Percentiles rank a stretch among this genome's conserved stretches.
phyloP scores from a whole-genome alignment of 1,284 basidiomycete genomes.

The Thecaphora thlaspeos region DNA sequence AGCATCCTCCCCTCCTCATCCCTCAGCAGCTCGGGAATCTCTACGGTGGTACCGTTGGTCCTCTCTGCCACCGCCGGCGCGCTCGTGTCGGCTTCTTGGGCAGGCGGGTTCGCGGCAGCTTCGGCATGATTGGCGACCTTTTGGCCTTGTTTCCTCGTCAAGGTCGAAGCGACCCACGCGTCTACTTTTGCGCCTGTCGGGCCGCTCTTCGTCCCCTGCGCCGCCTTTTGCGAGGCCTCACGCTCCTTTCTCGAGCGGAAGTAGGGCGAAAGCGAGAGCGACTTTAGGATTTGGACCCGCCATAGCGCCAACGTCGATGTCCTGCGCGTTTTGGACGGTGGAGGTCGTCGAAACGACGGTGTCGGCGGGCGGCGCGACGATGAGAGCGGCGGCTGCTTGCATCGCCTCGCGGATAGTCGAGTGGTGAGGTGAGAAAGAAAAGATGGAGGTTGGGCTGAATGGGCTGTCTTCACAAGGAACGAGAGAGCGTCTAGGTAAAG shows the following conservation, averaged over 20 bases:
- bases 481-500: too few species aligned
- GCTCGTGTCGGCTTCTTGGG: not conserved
- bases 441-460: too few species aligned
- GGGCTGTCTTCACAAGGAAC: too few species aligned
- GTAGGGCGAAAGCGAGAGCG: conserved; percentile 16
- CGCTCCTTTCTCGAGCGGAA: conserved; percentile 13
- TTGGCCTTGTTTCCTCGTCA: conserved; percentile 8
- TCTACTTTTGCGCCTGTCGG: conserved; percentile 28
- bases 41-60: too few species aligned
- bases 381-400: too few species aligned
- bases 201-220: conserved; percentile 14
- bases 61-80: not conserved
- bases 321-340: too few species aligned
- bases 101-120: not conserved
- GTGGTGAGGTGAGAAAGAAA: too few species aligned
- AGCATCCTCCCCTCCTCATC: conserved; percentile 24
- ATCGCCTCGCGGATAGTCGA: too few species aligned
- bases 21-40: not conserved
- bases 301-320: not conserved
- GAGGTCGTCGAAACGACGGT: too few species aligned
- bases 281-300: not conserved
- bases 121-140: not conserved
- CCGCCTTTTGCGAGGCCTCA: conserved; percentile 13
- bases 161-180: conserved; percentile 23
- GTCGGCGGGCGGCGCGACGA: too few species aligned